phyloP scores from a whole-genome alignment of 2,329 filamentous ascomycete genomes.

The Thelonectria olida region DNA sequence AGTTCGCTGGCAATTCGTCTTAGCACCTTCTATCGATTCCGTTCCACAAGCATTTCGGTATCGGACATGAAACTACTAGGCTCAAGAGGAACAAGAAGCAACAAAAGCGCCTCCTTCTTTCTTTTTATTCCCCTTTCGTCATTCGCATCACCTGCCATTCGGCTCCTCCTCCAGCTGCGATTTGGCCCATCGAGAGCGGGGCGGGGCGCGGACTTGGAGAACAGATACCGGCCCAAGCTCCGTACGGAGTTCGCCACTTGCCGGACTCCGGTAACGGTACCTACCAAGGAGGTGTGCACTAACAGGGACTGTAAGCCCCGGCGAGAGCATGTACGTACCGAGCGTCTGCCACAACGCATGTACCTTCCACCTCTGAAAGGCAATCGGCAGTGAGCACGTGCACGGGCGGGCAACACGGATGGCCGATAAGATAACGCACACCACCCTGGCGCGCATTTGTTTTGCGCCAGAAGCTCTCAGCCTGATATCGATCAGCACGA shows the following conservation, averaged over 20 bases:
- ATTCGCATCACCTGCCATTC: conserved; percentile 9
- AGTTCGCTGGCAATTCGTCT: too few relatives aligned
- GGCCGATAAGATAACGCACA: conserved; percentile 38
- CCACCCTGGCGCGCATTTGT: conserved; percentile 29
- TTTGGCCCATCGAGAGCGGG: conserved; percentile 10
- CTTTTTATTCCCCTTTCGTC: neutral
- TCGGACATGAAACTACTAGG: too few relatives aligned
- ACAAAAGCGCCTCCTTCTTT: neutral
- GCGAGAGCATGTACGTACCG: neutral
- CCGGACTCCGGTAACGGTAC: conserved; percentile 27
- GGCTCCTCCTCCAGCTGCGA: conserved; percentile 1
- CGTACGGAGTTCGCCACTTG: conserved; percentile 38
- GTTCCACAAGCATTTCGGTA: too few relatives aligned
- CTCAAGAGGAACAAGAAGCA: too few relatives aligned
- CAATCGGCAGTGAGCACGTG: conserved; percentile 34
- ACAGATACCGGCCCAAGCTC: conserved; percentile 1
- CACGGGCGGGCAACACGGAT: conserved; percentile 12
- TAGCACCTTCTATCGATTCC: too few relatives aligned
- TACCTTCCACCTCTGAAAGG: neutral
- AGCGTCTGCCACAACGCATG: neutral
- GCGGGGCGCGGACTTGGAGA: neutral
- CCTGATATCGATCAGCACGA: conserved; percentile 40
- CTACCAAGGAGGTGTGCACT: conserved; percentile 37
- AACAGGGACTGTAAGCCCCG: conserved; percentile 12
- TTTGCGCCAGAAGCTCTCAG: conserved; percentile 25